Evolutionary conservation across 768 basidiomycete species (phyloP), one percentile per base, ranked within the genome.

Genomic region (Lentinula detonsa): DNA sequence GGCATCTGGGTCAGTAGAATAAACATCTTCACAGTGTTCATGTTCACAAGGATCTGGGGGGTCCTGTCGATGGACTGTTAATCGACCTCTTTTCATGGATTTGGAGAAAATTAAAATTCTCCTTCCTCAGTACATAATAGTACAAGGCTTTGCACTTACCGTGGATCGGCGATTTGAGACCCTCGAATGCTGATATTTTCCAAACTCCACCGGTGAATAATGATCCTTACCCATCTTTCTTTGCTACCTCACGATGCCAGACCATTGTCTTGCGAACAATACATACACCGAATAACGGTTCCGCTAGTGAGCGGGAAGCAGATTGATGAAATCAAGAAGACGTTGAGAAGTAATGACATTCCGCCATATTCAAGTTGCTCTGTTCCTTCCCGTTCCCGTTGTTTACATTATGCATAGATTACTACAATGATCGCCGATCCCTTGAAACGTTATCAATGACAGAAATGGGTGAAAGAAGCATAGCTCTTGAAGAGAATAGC

Each of bases 321-420:
- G 33, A 52, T 35, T 52, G 50, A 52, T 52, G 50, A n/a, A 34
- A 52, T 52, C 50, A 52, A 52, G 50, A 50, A 50, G 43, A 45
- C 43, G n/a, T 45, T 23, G 46, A 48, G 13, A 23, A 48, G 18
- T 9, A 23, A 48, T 21, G 18, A 16, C 46, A 48, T 48, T 23
- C 9, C 9, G 9, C 46, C n/a, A n/a, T 11, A 11, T 39, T 39
- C 37, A 13, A 39, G 37, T 48, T 23, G 46, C 21, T 18, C 46
- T 7, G 18, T 48, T 23, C 46, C 46, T 48, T 48, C 21, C 46
- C 46, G 18, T 21, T 48, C 18, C n/a, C 46, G 46, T 45, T 45
- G 21, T 15, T 45, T 39, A 39, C 13, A 13, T 13, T 8, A 39
- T 13, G 37, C 37, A 45, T 45, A 45, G 43, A 45, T 18, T 6